Conservation (phyloP, 2,329 filamentous ascomycete species). For the Lasiodiplodia citricola region DNA sequence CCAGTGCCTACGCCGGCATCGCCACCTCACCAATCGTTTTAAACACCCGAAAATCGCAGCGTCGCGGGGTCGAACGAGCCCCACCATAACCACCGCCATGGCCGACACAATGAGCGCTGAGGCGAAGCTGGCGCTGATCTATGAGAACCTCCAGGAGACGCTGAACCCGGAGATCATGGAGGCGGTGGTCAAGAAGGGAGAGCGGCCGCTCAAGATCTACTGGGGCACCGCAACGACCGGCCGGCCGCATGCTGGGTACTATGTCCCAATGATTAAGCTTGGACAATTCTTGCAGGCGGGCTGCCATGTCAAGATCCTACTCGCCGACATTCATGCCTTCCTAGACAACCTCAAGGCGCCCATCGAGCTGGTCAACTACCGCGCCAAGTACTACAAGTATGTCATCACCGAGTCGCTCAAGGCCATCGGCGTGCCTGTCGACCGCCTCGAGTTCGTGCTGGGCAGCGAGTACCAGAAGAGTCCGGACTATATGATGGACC, state of each 20-base stretch:
- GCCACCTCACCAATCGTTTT: neutral
- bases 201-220: constrained; percentile 77
- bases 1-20: neutral
- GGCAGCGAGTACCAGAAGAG: constrained; percentile 81
- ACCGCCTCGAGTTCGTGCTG: constrained; percentile 80
- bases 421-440: constrained; percentile 77
- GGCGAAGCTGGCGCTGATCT: constrained; percentile 77
- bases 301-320: constrained; percentile 79
- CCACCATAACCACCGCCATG: constrained; percentile 19
- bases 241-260: constrained; percentile 88
- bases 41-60: neutral
- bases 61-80: constrained; percentile 20
- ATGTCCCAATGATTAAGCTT: constrained; percentile 86
- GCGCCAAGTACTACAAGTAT: constrained; percentile 82
- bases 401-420: constrained; percentile 76
- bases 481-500: constrained; percentile 79
- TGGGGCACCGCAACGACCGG: constrained; percentile 89
- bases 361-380: constrained; percentile 81
- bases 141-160: constrained; percentile 79
- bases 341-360: constrained; percentile 86
- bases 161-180: constrained; percentile 86
- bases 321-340: constrained; percentile 70
- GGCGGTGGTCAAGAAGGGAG: constrained; percentile 69
- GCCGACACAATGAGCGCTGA: constrained; percentile 36
- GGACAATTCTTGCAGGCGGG: constrained; percentile 85